phyloP scores from a whole-genome alignment of 768 basidiomycete species.

The Cystobasidium onofrii region DNA sequence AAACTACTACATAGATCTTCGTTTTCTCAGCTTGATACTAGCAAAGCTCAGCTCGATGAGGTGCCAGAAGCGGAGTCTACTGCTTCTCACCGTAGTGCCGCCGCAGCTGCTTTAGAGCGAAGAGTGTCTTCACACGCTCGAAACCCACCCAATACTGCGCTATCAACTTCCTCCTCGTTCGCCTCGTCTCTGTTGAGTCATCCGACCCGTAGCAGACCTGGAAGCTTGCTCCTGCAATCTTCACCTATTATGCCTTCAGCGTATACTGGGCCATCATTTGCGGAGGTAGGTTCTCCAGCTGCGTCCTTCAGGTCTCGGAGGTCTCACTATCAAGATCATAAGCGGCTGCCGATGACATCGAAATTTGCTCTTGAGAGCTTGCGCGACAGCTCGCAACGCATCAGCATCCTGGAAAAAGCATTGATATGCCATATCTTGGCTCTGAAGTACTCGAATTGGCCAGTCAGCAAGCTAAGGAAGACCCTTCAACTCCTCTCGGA shows the following conservation, averaged over 20 bases:
- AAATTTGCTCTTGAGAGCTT: background rate
- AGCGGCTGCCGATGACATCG: background rate
- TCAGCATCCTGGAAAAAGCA: background rate
- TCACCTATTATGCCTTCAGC: background rate
- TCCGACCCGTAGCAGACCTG: background rate
- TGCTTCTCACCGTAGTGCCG: background rate
- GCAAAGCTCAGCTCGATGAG: background rate
- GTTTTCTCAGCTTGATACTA: background rate
- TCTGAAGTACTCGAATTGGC: background rate
- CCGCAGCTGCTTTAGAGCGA: background rate
- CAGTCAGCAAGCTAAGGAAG: background rate
- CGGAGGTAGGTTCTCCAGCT: background rate
- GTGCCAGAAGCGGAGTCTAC: background rate
- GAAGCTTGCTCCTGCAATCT: background rate
- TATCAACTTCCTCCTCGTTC: background rate
- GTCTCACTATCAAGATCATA: background rate
- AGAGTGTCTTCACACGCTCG: background rate
- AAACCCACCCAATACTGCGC: background rate
- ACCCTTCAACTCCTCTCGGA: background rate
- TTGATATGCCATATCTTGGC: background rate
- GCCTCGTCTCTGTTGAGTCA: background rate
- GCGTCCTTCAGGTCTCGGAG: background rate
- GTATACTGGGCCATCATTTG: background rate
- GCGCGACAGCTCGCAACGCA: background rate
- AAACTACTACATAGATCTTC: background rate